Base-by-base conservation (phyloP, 2,329 filamentous ascomycete species). In the Penicillium crustosum region DNA sequence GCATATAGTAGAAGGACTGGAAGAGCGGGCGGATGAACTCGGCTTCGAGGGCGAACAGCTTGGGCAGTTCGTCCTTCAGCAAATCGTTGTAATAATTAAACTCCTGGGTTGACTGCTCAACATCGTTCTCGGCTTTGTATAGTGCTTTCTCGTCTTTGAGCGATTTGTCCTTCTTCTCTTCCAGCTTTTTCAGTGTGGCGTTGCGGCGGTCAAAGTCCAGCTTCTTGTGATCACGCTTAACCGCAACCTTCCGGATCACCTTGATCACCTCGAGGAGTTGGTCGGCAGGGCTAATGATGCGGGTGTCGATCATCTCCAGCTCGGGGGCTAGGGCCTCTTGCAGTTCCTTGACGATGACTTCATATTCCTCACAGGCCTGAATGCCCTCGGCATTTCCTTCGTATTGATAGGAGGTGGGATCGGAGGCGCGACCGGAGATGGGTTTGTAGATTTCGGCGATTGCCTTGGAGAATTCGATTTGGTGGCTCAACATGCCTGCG, bases 1-100 rank as follows among this genome's bases (percentile, higher is more conserved):
- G 94, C 94, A 99, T 99, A 81, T 97, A 99, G 79, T 99, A 99
- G 80, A 99, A 99, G 10, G 91, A 96, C 75, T 97, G 94, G 82
- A 99, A 99, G 8, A 99, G 85, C 3, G 94, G 94, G 66, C 91
- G 88, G 75, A 99, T 99, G 75, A 99, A 97, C 75, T 97, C 89
- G 63, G 88, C 86, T 76, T 99, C 94, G 19, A 99, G 85, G 8
- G 80, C 76, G 76, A 99, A 99, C 12, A 99, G 84, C 75, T 92
- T 91, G 29, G 94, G 94, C 62, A 99, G 81, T 78, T 99, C 94
- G 19, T 95, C 91, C 79, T 99, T 99, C 61, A 99, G 84, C 51
- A 99, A 81, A 70, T 97, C 91, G 79, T 99, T 99, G 82, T 94
- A 97, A 79, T 96, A 95, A 75, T 97, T 93, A 80, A 89, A 99